Evolutionary conservation across 2,329 filamentous ascomycete genomes (phyloP).

Genomic region (Alternaria conjuncta): DNA sequence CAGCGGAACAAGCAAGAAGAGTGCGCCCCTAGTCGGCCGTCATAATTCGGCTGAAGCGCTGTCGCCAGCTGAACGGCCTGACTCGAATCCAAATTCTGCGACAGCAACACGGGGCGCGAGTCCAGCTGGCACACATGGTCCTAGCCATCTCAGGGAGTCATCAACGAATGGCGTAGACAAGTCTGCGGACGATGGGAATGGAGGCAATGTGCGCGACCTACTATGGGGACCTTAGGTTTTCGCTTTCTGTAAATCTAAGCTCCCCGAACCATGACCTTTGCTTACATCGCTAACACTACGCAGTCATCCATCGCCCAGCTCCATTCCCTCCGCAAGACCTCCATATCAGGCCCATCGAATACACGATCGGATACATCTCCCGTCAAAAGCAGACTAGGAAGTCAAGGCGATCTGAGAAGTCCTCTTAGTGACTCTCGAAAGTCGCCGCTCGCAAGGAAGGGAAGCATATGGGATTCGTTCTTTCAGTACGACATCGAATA

Average conservation of each 20-base stretch:
- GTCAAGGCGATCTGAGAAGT: conserved; percentile 23
- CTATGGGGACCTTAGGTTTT: conserved; percentile 52
- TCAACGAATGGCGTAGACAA: conserved; percentile 31
- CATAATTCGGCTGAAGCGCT: conserved; percentile 38
- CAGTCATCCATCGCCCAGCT: conserved; percentile 6
- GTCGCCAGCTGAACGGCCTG: conserved; percentile 27
- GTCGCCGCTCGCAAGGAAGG: conserved; percentile 25
- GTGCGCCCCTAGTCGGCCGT: conserved; percentile 54
- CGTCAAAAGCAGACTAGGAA: conserved; percentile 22
- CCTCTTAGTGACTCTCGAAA: background rate
- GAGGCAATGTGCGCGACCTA: conserved; percentile 52
- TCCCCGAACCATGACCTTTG: conserved; percentile 14
- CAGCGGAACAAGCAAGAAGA: conserved; percentile 84
- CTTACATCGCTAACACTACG: conserved; percentile 16
- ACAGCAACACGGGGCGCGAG: conserved; percentile 42
- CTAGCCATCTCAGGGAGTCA: conserved; percentile 44
- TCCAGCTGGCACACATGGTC: conserved; percentile 39
- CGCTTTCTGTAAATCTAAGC: conserved; percentile 41
- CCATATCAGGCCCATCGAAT: conserved; percentile 17
- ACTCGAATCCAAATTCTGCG: conserved; percentile 36
- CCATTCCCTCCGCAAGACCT: conserved; percentile 27
- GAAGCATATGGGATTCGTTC: conserved; percentile 49
- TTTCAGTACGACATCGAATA: conserved; percentile 50
- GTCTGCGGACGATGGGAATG: conserved; percentile 42
- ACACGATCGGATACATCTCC: conserved; percentile 20